phyloP scores from a whole-genome alignment of 1,139 yeast genomes.

The Candida glucosophila region DNA sequence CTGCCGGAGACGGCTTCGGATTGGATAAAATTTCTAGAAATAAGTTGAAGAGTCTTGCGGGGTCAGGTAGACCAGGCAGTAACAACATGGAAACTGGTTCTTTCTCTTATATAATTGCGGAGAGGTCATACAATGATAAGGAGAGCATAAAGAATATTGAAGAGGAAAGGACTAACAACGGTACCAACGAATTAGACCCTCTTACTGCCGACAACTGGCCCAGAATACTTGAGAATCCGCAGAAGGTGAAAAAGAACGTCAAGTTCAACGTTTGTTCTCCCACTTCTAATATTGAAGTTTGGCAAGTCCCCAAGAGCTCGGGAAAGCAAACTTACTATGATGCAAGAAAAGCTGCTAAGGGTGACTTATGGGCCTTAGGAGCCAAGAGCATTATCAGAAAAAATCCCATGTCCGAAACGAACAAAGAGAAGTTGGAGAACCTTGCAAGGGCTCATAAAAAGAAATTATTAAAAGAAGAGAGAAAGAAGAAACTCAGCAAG shows the following conservation, averaged over 20 bases:
- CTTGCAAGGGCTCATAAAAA: slow-evolving; percentile 34
- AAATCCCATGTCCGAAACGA: slow-evolving; percentile 21
- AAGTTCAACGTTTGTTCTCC: slow-evolving; percentile 73
- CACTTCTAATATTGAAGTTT: slow-evolving; percentile 69
- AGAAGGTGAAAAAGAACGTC: slow-evolving; percentile 78
- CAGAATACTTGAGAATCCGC: slow-evolving; percentile 63
- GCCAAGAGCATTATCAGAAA: slow-evolving; percentile 52
- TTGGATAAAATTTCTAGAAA: slow-evolving; percentile 20
- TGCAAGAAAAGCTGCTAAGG: slow-evolving; percentile 74
- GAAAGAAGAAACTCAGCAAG: slow-evolving; percentile 35
- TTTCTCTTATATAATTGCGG: slow-evolving; percentile 68
- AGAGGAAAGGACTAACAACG: slow-evolving; percentile 19
- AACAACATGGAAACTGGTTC: slow-evolving; percentile 66
- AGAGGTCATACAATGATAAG: slow-evolving; percentile 40
- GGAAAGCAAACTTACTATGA: slow-evolving; percentile 78
- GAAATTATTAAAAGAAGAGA: slow-evolving; percentile 33
- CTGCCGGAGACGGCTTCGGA: slow-evolving; percentile 47
- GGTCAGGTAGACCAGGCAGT: slow-evolving; percentile 72
- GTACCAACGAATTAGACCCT: slow-evolving; percentile 15
- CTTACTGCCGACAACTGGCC: slow-evolving; percentile 49
- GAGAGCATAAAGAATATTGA: slow-evolving; percentile 28
- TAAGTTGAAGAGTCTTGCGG: slow-evolving; percentile 28
- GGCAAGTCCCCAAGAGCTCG: slow-evolving; percentile 79
- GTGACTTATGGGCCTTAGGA: slow-evolving; percentile 87
- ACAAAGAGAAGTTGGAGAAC: slow-evolving; percentile 25